Base-by-base conservation (phyloP, 345 rosid genomes). In the Raphanus raphanistrum region DNA sequence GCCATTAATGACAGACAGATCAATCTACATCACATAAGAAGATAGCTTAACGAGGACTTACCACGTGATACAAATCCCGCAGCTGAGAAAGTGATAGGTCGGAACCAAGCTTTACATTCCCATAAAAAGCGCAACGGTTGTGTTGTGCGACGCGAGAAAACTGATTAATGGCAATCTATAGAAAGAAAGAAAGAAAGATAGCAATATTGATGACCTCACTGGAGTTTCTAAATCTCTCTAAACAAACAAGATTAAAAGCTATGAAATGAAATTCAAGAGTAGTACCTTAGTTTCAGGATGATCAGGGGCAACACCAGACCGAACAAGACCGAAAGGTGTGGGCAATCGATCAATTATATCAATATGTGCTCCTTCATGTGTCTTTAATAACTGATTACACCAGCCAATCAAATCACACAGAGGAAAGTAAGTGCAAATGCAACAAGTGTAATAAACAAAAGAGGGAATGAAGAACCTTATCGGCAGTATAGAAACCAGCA, bases 291-390 rank as follows among this genome's bases (percentile, higher is more conserved):
- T 95, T 69, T 92, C 98, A 1, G 94, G 94, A 77, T 95, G 99
- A 84, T 95, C 99, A 31, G 94, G 99, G 0, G 99, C 99, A 13
- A 95, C 97, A 3, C 97, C 98, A 0, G 97, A 92, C n/a, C 98
- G 90, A 9, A 95, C 99, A 61, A 95, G 89, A 38, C 99, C 98
- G 54, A 84, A 95, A 0, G 98, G 99, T 12, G 94, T 91, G 0
- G 97, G 97, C 75, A 95, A 86, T 17, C 98, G 90, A 81, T 95
- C 99, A 25, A 95, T 84, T 43, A 95, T 83, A 69, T 91, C 99
- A 31, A 95, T 81, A 61, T 70, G 85, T 3, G 90, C 93, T 15
- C 76, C 86, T 79, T 79, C 81, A 50, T 91, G 96, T 0, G 83
- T 81, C 84, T 92, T 95, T 82, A 95, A 63, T 80, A 93, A 73